These are phyloP conservation scores for Pythium chondricola DNA, from an alignment of 352 stramenopile genomes.

Conservation along the genomic window DNA sequence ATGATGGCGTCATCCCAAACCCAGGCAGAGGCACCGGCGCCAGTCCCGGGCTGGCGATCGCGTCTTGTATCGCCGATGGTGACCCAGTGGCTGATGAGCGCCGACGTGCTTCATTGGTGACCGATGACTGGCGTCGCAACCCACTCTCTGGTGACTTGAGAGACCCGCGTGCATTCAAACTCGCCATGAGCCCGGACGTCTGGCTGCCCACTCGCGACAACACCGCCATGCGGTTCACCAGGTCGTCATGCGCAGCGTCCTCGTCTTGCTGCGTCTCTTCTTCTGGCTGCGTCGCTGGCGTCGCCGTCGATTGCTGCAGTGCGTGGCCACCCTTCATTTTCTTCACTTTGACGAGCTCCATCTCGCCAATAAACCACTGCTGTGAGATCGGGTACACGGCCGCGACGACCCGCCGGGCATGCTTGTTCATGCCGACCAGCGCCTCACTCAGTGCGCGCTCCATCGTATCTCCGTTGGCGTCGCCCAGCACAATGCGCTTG, in stretches of 20 bases:
- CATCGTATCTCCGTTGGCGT: conserved; percentile 22
- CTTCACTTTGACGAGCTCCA: conserved; percentile 77
- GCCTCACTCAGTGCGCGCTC: conserved; percentile 32
- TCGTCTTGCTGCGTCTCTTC: conserved; percentile 17
- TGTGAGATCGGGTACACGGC: conserved; percentile 36
- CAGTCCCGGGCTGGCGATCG: conserved; percentile 27
- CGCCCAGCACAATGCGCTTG: conserved; percentile 37
- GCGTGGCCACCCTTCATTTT: conserved; percentile 32
- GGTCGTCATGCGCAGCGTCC: conserved; percentile 33
- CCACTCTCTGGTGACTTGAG: conserved; percentile 9
- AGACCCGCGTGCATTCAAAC: conserved; percentile 32
- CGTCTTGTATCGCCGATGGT: conserved; percentile 4
- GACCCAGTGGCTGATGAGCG: neutral
- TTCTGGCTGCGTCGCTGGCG: conserved; percentile 3
- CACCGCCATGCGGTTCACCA: conserved; percentile 68
- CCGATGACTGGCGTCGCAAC: conserved; percentile 10
- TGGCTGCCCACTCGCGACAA: conserved; percentile 58
- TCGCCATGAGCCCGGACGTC: conserved; percentile 48
- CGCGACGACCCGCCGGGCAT: conserved; percentile 42
- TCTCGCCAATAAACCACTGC: conserved; percentile 55
- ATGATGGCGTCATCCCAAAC: conserved; percentile 18
- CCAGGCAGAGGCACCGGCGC: conserved; percentile 42
- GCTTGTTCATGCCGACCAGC: conserved; percentile 62
- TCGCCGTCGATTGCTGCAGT: neutral
- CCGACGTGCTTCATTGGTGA: conserved; percentile 2